Percentiles rank a stretch among this genome's conserved stretches.
These are phyloP conservation scores for Comarum palustre DNA, from an alignment of 306 rosid species.

Conservation along the genomic window DNA sequence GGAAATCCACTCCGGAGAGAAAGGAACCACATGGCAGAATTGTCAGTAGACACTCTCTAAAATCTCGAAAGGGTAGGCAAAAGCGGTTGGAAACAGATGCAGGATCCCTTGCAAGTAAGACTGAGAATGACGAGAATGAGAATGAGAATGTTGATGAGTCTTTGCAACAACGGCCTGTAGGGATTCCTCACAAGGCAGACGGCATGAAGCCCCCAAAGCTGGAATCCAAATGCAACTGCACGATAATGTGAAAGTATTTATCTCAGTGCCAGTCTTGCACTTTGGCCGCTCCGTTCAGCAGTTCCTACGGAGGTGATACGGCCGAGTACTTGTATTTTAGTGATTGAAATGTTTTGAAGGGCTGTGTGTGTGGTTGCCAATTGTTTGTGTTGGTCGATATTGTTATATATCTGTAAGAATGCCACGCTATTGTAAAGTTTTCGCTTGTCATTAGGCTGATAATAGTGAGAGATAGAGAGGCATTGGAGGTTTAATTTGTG, in stretches of 20 bases:
- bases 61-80: conserved; percentile 58
- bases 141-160: conserved; percentile 49
- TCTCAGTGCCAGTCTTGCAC: not conserved
- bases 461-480: conserved; percentile 32
- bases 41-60: conserved; percentile 40
- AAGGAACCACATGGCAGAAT: conserved; percentile 51
- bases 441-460: conserved; percentile 36
- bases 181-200: conserved; percentile 69
- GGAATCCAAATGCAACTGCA: conserved; percentile 95
- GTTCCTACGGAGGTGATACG: conserved; percentile 23
- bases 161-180: conserved; percentile 42
- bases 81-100: conserved; percentile 47
- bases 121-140: conserved; percentile 69
- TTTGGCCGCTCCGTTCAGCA: conserved; percentile 22
- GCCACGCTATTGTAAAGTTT: conserved; percentile 67
- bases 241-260: conserved; percentile 66
- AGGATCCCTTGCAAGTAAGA: conserved; percentile 39
- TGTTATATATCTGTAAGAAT: conserved; percentile 56
- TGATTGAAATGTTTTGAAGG: conserved; percentile 32
- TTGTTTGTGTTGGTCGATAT: conserved; percentile 36
- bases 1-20: conserved; percentile 48
- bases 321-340: conserved; percentile 28
- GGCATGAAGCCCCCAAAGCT: conserved; percentile 74
- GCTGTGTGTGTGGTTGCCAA: conserved; percentile 44
- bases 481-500: conserved; percentile 40